Evolutionary conservation across 2,329 filamentous ascomycete genomes (phyloP).

Genomic region (Mycosphaerella sp.): DNA sequence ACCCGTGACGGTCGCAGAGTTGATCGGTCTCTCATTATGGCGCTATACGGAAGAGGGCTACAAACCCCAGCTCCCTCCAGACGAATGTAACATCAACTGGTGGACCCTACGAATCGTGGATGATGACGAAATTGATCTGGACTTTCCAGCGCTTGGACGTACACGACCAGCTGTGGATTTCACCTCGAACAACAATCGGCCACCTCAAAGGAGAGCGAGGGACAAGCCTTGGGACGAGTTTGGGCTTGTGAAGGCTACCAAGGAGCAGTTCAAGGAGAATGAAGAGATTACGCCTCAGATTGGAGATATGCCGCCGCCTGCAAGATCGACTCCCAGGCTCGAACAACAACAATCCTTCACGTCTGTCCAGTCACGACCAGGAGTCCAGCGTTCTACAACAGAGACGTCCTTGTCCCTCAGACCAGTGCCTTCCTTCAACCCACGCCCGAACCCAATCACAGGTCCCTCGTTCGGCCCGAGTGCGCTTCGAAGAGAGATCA

Average conservation of each 20-base stretch:
- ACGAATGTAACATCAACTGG: constrained; percentile 71
- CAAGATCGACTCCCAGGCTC: constrained; percentile 13
- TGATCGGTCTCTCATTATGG: constrained; percentile 75
- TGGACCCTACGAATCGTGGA: constrained; percentile 81
- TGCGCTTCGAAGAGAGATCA: constrained; percentile 40
- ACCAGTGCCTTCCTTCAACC: constrained; percentile 31
- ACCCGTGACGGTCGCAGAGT: constrained; percentile 66
- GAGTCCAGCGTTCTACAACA: constrained; percentile 12
- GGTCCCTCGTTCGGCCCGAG: constrained; percentile 43
- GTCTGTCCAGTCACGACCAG: constrained; percentile 5
- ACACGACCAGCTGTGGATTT: constrained; percentile 71
- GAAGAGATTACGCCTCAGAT: constrained; percentile 40
- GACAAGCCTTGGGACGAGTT: constrained; percentile 79
- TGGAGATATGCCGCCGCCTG: constrained; percentile 13
- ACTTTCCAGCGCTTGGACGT: constrained; percentile 72
- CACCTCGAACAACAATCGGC: constrained; percentile 69
- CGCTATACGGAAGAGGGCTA: constrained; percentile 71
- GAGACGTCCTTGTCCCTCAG: constrained; percentile 17
- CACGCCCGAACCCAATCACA: constrained; percentile 47
- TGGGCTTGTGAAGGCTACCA: constrained; percentile 66
- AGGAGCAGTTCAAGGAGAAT: constrained; percentile 63
- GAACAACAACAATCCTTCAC: constrained; percentile 4
- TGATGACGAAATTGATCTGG: constrained; percentile 76
- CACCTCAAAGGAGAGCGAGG: constrained; percentile 57
- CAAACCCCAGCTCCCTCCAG: constrained; percentile 57